Conservation (phyloP, 2,329 filamentous ascomycete genomes). For the Alternaria conjuncta region DNA sequence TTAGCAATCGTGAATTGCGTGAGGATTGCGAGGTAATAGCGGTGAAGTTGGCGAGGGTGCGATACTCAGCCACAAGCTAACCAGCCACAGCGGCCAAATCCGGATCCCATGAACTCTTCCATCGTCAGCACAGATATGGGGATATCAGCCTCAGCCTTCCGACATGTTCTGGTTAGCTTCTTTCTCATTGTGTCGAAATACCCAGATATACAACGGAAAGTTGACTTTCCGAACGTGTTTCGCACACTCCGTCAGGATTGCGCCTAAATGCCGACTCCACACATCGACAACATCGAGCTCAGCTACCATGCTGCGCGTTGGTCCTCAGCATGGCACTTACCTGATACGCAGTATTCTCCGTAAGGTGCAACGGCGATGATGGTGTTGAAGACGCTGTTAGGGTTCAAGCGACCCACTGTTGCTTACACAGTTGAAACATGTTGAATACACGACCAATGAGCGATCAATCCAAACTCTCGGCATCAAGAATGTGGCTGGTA, state of each 20-base stretch:
- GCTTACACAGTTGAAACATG: slow-evolving; percentile 3
- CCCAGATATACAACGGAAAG: slow-evolving; percentile 23
- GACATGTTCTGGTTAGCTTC: slow-evolving; percentile 17
- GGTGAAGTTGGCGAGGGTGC: slow-evolving; percentile 17
- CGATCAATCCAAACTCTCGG: slow-evolving; percentile 4
- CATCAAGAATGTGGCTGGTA: slow-evolving; percentile 15
- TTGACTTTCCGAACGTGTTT: slow-evolving; percentile 22
- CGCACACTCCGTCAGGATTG: slow-evolving; percentile 11
- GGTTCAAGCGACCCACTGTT: slow-evolving; percentile 6
- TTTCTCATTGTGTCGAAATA: slow-evolving; percentile 9
- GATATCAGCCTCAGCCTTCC: slow-evolving; percentile 23
- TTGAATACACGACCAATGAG: slow-evolving; percentile 18
- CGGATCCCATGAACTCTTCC: slow-evolving; percentile 3
- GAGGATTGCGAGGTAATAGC: slow-evolving; percentile 7
- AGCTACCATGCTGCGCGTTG: slow-evolving; percentile 21
- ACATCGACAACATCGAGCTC: slow-evolving; percentile 6
- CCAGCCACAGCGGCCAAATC: slow-evolving; percentile 12
- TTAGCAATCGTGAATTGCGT: background rate
- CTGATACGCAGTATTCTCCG: background rate
- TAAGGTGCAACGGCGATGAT: background rate
- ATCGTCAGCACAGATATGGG: background rate
- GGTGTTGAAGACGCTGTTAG: background rate
- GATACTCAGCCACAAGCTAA: slow-evolving; percentile 20
- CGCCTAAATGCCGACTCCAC: slow-evolving; percentile 7
- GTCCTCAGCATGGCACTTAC: slow-evolving; percentile 1